Base-by-base conservation (phyloP, 1,284 basidiomycete species). In the Moesziomyces globuligerus region DNA sequence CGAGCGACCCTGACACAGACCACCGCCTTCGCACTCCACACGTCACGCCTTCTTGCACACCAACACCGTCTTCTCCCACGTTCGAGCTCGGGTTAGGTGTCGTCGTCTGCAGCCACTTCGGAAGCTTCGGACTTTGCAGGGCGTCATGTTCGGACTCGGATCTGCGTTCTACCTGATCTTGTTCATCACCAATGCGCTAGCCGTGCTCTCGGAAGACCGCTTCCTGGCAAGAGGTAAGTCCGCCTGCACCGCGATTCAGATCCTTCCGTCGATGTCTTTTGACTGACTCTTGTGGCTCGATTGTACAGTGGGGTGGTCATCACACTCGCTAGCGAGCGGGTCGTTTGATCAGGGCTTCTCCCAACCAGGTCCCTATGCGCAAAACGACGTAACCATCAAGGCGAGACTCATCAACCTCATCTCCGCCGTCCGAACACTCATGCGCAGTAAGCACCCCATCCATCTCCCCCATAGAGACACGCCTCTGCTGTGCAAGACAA, bases 291-390 rank as follows among this genome's bases (percentile, higher is more conserved):
- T 26, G 11, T 10, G 23, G 18, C 20, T 41, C 7, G 13, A 17
- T 46, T n/a, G n/a, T n/a, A n/a, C n/a, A 97, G 94, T 98, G 81
- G 94, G 94, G 49, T 97, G 94, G 93, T 90, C 91, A n/a, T 69
- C 72, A 10, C 65, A 70, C 46, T 43, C 58, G 6, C 48, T 68
- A 23, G 51, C 50, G 4, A 32, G 4, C 8, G 24, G 47, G 2
- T 42, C 44, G 11, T 72, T 72, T 23, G 65, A 76, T 46, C 60
- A 59, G 29, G 72, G 72, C 3, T 72, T 74, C 23, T 56, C 57
- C 37, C 59, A 53, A 11, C 44, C 50, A 1, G 58, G 57, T n/a
- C 55, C 48, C 1, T 58, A 62, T 42, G 32, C 56, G 23, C 53
- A 25, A 24, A 50, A 51, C 26, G 60, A 79, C 9, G 57, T 74